Percentiles rank a stretch among this genome's conserved stretches.
Evolutionary conservation across 2,329 filamentous ascomycete genomes (phyloP).

Genomic region (Fusarium beomiforme): DNA sequence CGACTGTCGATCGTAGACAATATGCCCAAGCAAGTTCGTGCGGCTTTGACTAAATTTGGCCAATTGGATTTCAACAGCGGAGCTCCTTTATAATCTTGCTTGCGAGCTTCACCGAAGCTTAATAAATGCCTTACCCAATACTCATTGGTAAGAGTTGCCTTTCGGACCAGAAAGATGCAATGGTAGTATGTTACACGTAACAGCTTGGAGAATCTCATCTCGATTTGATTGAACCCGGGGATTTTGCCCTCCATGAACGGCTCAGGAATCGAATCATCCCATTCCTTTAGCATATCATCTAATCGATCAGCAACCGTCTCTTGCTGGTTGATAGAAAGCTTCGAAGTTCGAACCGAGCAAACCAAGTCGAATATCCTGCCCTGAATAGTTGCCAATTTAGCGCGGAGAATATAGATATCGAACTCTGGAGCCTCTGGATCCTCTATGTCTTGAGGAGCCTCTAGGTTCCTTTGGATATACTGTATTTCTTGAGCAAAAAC

Average conservation of each 20-base stretch:
- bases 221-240: too few relatives aligned
- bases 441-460: not conserved
- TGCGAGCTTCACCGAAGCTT: not conserved
- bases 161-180: not conserved
- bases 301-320: not conserved
- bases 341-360: not conserved
- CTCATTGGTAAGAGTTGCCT: not conserved
- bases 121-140: not conserved
- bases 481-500: slow-evolving; percentile 4
- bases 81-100: too few relatives aligned
- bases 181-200: slow-evolving; percentile 2
- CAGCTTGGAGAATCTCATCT: not conserved
- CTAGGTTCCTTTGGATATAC: rapidly evolving
- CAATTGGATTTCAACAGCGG: not conserved
- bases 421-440: not conserved
- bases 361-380: slow-evolving; percentile 23
- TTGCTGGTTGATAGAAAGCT: not conserved
- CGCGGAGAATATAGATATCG: not conserved
- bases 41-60: not conserved
- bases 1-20: not conserved
- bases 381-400: not conserved
- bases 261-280: not conserved
- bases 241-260: too few relatives aligned
- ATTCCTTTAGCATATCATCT: slow-evolving; percentile 1
- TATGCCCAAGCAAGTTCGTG: not conserved